phyloP scores from a whole-genome alignment of 2,329 filamentous ascomycete species.

The Kalaharituber pfeilii region DNA sequence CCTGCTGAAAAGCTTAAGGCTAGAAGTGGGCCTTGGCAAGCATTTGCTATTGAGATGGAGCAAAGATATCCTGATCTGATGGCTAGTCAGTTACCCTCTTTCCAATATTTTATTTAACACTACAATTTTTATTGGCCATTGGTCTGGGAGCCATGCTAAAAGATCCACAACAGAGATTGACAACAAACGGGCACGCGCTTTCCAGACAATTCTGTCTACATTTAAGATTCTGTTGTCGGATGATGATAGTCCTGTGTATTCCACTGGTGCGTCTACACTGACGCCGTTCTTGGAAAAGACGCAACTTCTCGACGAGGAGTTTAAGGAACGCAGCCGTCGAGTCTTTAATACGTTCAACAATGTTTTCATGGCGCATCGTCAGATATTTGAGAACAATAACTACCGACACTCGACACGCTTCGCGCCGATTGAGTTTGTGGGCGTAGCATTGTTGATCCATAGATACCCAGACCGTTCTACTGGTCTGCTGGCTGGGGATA shows the following conservation, averaged over 20 bases:
- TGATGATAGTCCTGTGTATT: slow-evolving; percentile 20
- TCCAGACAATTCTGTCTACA: slow-evolving; percentile 26
- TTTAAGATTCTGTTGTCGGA: slow-evolving; percentile 26
- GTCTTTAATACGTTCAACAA: slow-evolving; percentile 25
- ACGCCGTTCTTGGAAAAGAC: slow-evolving; percentile 24
- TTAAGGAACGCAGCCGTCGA: slow-evolving; percentile 23
- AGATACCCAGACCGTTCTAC: slow-evolving; percentile 23
- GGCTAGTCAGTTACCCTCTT: slow-evolving; percentile 23
- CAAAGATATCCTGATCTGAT: slow-evolving; percentile 29
- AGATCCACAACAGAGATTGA: slow-evolving; percentile 22
- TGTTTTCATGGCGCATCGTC: slow-evolving; percentile 24
- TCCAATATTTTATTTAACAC: not conserved
- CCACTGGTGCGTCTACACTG: slow-evolving; percentile 23
- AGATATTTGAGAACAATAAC: slow-evolving; percentile 18
- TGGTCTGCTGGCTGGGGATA: slow-evolving; percentile 24
- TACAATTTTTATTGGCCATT: too few relatives aligned
- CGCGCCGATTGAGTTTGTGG: slow-evolving; percentile 26
- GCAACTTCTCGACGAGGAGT: slow-evolving; percentile 19
- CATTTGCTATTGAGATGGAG: slow-evolving; percentile 30
- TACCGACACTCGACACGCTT: slow-evolving; percentile 25
- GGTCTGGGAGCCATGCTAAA: slow-evolving; percentile 6
- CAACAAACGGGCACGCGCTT: slow-evolving; percentile 25
- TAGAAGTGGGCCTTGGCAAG: slow-evolving; percentile 32
- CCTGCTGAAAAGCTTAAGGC: slow-evolving; percentile 33
- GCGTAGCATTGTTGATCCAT: slow-evolving; percentile 24